These are phyloP conservation scores for Mrakia gelida DNA, from an alignment of 768 basidiomycete genomes.

Conservation along the genomic window DNA sequence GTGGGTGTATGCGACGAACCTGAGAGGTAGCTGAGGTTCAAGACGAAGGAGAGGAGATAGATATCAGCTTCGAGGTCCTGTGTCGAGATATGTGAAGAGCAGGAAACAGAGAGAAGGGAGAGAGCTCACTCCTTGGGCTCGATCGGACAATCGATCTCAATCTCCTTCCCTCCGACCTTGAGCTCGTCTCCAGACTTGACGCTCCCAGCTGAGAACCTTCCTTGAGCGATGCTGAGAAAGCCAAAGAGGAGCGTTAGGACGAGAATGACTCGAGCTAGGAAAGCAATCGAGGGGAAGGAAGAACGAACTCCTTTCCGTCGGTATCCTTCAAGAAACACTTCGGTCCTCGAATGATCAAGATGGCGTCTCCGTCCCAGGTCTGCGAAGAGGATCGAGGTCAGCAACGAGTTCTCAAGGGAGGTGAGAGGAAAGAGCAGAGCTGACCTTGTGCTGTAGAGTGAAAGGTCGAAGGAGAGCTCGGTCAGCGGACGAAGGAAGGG, in stretches of 20 bases:
- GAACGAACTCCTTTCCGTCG: constrained; percentile 41
- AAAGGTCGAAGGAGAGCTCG: neutral
- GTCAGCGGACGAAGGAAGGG: no score
- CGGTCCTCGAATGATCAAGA: constrained; percentile 49
- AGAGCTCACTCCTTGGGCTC: constrained; percentile 19
- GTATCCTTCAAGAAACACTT: constrained; percentile 53
- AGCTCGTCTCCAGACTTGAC: constrained; percentile 35
- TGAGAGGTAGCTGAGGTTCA: constrained; percentile 19
- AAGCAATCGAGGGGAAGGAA: neutral
- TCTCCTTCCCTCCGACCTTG: constrained; percentile 38
- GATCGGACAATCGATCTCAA: constrained; percentile 34
- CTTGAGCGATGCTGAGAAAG: neutral
- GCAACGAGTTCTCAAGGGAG: neutral
- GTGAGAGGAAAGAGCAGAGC: neutral
- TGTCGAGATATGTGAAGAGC: neutral
- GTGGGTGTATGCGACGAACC: constrained; percentile 14
- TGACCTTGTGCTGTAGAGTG: constrained; percentile 24
- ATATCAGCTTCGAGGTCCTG: neutral
- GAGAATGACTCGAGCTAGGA: no score
- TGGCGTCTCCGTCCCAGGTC: constrained; percentile 67
- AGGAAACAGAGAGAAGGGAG: no score
- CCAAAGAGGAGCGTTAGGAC: neutral
- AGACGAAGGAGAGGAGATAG: neutral
- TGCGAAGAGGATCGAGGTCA: constrained; percentile 37
- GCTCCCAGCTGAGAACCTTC: neutral